These are phyloP conservation scores for Avicennia marina DNA, from an alignment of 257 asterid species.

Conservation along the genomic window DNA sequence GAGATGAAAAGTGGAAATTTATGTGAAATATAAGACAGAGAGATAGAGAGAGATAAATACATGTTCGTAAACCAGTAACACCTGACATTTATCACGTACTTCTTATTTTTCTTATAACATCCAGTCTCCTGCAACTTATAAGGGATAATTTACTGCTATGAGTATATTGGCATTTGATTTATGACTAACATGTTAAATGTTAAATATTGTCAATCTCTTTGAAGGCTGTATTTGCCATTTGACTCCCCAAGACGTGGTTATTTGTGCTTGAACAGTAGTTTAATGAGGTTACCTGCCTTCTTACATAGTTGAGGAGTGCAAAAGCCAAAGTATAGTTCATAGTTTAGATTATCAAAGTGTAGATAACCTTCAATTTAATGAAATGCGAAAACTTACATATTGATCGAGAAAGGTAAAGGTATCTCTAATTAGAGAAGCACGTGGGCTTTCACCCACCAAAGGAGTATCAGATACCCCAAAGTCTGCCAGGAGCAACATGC, in stretches of 20 bases:
- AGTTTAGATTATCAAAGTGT: background rate
- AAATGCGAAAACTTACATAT: constrained; percentile 47
- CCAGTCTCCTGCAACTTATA: background rate
- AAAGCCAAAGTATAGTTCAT: background rate
- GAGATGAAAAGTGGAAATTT: constrained; percentile 3
- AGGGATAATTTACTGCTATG: constrained; percentile 5
- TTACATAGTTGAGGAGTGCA: background rate
- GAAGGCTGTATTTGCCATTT: background rate
- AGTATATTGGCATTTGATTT: background rate
- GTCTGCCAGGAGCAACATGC: constrained; percentile 68
- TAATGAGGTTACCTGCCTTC: background rate
- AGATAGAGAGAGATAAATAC: background rate
- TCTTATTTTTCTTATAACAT: background rate
- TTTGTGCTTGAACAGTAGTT: background rate
- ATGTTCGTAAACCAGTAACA: background rate
- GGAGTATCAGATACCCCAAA: constrained; percentile 66
- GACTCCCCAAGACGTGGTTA: background rate
- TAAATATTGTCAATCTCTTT: background rate
- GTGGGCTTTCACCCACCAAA: constrained; percentile 49
- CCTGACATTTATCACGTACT: background rate
- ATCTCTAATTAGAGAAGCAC: constrained; percentile 64
- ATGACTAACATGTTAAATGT: background rate
- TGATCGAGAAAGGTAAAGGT: constrained; percentile 84
- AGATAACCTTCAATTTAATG: constrained; percentile 10
- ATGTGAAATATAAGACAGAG: background rate